Evolutionary conservation across 176 grass and related monocot species (phyloP).

Genomic region (Ampelocalamus luodianensis): DNA sequence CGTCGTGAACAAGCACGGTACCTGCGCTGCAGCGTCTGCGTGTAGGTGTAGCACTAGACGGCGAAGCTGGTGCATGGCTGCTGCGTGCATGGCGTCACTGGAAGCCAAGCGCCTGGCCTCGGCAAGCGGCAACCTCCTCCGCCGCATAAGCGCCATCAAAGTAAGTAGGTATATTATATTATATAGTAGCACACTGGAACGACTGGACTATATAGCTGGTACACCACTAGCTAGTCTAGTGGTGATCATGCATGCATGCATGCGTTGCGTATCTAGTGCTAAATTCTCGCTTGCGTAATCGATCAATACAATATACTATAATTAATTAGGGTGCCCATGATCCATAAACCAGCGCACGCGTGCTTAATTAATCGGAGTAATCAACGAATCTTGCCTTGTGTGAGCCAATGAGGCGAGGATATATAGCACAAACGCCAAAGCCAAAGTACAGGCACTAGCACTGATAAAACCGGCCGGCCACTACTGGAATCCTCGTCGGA

Average conservation of each 20-base stretch:
- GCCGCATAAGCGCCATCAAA: slow-evolving; percentile 49
- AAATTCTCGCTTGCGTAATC: background rate
- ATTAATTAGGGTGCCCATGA: background rate
- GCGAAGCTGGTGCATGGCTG: slow-evolving; percentile 42
- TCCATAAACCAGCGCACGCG: background rate
- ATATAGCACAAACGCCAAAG: background rate
- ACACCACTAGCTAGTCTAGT: too few relatives aligned
- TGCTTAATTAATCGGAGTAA: too few relatives aligned
- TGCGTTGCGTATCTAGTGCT: background rate
- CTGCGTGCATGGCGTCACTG: slow-evolving; percentile 48
- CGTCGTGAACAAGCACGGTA: background rate
- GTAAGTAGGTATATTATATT: slow-evolving; percentile 44
- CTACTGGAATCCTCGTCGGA: slow-evolving; percentile 41
- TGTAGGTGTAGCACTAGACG: background rate
- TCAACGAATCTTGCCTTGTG: too few relatives aligned
- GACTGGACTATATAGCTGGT: too few relatives aligned
- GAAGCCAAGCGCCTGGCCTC: slow-evolving; percentile 49
- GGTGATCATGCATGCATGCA: background rate
- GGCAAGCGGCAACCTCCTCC: slow-evolving; percentile 54
- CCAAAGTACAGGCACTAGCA: slow-evolving; percentile 11
- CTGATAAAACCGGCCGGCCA: background rate
- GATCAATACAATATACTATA: background rate
- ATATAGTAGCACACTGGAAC: too few relatives aligned
- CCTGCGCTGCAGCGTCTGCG: background rate
- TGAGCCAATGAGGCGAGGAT: background rate